Evolutionary conservation across 371 early-diverging fungal genomes (phyloP), one percentile per base, ranked within the genome.

Genomic region (Entomophthora muscae): DNA sequence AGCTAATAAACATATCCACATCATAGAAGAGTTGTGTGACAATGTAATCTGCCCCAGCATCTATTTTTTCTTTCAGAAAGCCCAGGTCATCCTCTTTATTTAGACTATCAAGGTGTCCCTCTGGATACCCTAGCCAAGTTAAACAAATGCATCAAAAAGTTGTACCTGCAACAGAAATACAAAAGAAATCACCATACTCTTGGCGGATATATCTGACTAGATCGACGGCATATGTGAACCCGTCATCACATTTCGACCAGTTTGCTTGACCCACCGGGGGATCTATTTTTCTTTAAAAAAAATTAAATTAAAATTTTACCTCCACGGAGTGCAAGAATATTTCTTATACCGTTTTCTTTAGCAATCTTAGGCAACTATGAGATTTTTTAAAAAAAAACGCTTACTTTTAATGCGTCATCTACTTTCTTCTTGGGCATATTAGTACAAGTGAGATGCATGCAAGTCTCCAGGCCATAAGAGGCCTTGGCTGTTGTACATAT

Each of bases 361-460:
- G 90, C 90, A 33, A 82, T 83, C 73, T 77, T n/a, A n/a, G n/a
- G n/a, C n/a, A 68, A 29, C 2, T 13, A 42, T 30, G 33, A 28
- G 55, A 29, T 28, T n/a, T 21, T 13, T 7, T 32, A 28, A 33
- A 33, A 53, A 21, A n/a, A 23, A 26, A 62, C 7, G 42, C 64
- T 42, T 63, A 72, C 75, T 69, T 72, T 70, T 53, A 93, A 77
- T 0, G 91, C 93, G 52, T 63, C 62, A 66, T 88, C 86, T 65
- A 93, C 81, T 73, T 86, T 85, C 54, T 80, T 83, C 30, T 81
- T 76, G 59, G 87, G 86, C 87, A 90, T 91, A 76, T 90, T 91
- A 64, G 91, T 90, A 76, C 93, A 93, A 0, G 93, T 93, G 69
- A 93, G 75, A 69, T 93, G 93, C 93, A 93, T 91, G 72, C 84